Conservation (phyloP, 768 basidiomycete species). For the Omphalotus guepiniiformis region DNA sequence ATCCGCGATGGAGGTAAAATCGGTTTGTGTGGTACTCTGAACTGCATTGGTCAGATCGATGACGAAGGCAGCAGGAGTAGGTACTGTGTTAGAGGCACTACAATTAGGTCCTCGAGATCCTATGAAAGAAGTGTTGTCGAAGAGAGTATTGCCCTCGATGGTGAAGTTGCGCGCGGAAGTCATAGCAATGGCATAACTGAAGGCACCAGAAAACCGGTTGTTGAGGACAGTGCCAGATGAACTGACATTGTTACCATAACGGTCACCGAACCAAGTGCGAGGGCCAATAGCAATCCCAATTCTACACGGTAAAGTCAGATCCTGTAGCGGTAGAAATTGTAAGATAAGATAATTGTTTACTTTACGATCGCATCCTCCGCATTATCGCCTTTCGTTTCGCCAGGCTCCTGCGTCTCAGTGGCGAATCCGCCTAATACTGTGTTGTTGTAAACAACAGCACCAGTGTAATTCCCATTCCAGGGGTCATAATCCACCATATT, state of each 20-base stretch:
- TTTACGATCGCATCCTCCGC: slow-evolving; percentile 62
- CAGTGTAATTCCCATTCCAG: slow-evolving; percentile 60
- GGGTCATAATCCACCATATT: slow-evolving; percentile 74
- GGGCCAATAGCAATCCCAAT: slow-evolving; percentile 82
- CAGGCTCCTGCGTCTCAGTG: slow-evolving; percentile 34
- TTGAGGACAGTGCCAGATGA: slow-evolving; percentile 48
- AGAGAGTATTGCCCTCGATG: slow-evolving; percentile 53
- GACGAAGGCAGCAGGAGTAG: slow-evolving; percentile 57
- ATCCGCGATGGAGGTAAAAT: slow-evolving; percentile 48
- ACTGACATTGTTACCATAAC: slow-evolving; percentile 48
- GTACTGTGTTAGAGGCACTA: slow-evolving; percentile 42
- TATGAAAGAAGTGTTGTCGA: slow-evolving; percentile 74
- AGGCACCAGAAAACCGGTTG: slow-evolving; percentile 62
- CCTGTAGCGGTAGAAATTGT: not conserved
- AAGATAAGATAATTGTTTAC: slow-evolving; percentile 32
- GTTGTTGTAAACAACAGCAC: slow-evolving; percentile 65
- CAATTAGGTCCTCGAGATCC: slow-evolving; percentile 67
- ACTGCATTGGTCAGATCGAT: slow-evolving; percentile 40
- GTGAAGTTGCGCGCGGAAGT: slow-evolving; percentile 64
- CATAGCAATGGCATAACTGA: slow-evolving; percentile 70
- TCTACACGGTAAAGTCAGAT: slow-evolving; percentile 33
- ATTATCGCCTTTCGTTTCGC: slow-evolving; percentile 51
- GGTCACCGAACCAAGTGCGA: slow-evolving; percentile 66
- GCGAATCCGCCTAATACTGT: slow-evolving; percentile 67
- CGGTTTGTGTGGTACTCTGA: slow-evolving; percentile 41